A percentile compares a stretch with the other conserved stretches of the same genome.
These are phyloP conservation scores for Castanea mollissima DNA, from an alignment of 306 rosid genomes.

Conservation along the genomic window DNA sequence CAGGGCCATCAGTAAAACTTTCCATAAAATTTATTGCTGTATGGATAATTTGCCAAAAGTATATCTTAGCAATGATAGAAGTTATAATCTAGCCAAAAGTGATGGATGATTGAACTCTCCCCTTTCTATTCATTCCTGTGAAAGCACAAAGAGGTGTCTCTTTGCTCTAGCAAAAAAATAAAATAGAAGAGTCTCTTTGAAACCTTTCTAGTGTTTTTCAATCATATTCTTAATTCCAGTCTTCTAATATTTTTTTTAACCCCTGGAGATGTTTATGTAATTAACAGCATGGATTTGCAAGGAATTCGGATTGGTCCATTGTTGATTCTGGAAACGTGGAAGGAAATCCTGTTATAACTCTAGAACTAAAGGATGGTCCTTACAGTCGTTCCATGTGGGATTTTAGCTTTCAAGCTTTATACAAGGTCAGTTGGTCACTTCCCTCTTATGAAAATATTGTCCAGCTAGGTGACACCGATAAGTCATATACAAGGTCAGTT, in stretches of 20 bases:
- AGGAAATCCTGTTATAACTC: conserved; percentile 68
- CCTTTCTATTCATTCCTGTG: neutral
- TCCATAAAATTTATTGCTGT: neutral
- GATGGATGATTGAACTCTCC: neutral
- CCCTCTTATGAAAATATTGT: neutral
- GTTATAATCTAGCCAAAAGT: neutral
- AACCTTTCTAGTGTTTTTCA: neutral
- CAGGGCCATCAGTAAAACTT: neutral
- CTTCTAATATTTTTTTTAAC: conserved; percentile 5
- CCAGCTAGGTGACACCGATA: conserved; percentile 10
- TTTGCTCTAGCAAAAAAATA: too few relatives aligned
- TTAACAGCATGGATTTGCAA: conserved; percentile 87
- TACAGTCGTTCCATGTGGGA: conserved; percentile 93
- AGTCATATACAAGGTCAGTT: neutral
- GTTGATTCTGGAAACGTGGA: conserved; percentile 66
- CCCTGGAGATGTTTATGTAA: conserved; percentile 20
- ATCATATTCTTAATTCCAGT: conserved; percentile 2
- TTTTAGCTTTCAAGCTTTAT: conserved; percentile 85
- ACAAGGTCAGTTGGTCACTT: conserved; percentile 56
- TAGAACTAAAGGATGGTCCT: conserved; percentile 75
- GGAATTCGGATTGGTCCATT: conserved; percentile 87
- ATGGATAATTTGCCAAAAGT: neutral
- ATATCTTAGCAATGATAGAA: neutral
- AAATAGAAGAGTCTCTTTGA: neutral
- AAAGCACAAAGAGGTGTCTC: neutral